phyloP scores from a whole-genome alignment of 2,329 filamentous ascomycete species.

The Davidsoniella eucalypti region DNA sequence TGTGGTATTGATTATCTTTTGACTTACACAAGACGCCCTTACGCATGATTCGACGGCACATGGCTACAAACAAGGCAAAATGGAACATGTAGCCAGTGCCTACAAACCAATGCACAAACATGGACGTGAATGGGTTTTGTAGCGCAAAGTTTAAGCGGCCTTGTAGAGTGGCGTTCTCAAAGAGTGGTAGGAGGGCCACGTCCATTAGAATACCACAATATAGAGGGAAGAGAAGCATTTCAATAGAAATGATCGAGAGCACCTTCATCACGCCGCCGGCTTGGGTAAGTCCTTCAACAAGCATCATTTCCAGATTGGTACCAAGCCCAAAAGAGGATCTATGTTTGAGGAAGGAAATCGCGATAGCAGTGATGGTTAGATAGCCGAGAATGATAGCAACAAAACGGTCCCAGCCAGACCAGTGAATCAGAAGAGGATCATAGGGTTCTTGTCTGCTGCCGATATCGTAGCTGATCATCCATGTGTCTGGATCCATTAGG shows the following conservation, averaged over 20 bases:
- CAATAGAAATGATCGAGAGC: constrained; percentile 94
- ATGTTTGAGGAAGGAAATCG: constrained; percentile 63
- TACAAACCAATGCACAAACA: constrained; percentile 97
- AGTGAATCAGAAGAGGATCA: constrained; percentile 46
- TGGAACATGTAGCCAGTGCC: constrained; percentile 99
- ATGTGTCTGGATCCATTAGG: constrained; percentile 33
- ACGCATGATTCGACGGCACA: constrained; percentile 96
- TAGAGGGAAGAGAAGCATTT: constrained; percentile 93
- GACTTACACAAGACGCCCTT: constrained; percentile 76
- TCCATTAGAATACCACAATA: constrained; percentile 91
- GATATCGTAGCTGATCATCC: constrained; percentile 40
- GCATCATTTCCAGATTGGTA: constrained; percentile 53
- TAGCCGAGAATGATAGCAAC: constrained; percentile 73
- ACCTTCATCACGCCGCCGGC: constrained; percentile 96
- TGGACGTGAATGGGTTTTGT: constrained; percentile 68
- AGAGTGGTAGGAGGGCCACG: constrained; percentile 72
- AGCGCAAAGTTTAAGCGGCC: constrained; percentile 65
- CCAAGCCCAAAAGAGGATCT: constrained; percentile 34
- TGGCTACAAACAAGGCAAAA: constrained; percentile 93
- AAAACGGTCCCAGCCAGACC: constrained; percentile 47
- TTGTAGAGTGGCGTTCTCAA: constrained; percentile 61
- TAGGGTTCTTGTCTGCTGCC: constrained; percentile 19
- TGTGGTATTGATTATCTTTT: not conserved
- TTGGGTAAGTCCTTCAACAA: constrained; percentile 76
- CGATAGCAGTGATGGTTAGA: constrained; percentile 53